phyloP scores from a whole-genome alignment of 305 asterid species.

The Ilex paraguariensis region DNA sequence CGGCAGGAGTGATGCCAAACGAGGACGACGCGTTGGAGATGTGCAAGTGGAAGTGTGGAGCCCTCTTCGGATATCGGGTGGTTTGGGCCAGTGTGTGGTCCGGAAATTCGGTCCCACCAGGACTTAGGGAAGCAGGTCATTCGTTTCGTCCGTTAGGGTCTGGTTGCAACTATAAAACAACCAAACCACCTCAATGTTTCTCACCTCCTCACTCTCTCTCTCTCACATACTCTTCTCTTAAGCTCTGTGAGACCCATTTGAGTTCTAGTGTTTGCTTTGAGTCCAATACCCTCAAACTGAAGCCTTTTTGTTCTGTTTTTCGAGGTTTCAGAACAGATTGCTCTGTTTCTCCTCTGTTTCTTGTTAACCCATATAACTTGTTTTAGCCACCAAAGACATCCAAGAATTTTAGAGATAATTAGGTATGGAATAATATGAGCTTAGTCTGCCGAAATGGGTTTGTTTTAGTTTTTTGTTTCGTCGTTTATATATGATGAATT shows the following conservation, averaged over 20 bases:
- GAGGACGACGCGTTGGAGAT: not conserved
- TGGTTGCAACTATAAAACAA: conserved; percentile 53
- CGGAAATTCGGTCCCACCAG: conserved; percentile 1
- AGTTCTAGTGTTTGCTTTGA: not conserved
- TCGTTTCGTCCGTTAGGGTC: conserved; percentile 40
- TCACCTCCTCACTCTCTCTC: conserved; percentile 14
- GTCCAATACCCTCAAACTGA: conserved; percentile 1
- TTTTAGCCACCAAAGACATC: no score
- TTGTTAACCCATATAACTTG: not conserved
- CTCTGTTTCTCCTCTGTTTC: conserved; percentile 25
- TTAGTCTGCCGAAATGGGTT: conserved; percentile 8
- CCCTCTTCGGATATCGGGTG: conserved; percentile 17
- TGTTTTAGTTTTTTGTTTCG: not conserved
- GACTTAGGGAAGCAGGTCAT: not conserved
- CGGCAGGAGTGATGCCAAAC: no score
- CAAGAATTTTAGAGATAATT: not conserved
- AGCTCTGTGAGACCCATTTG: conserved; percentile 12
- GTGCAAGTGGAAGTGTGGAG: conserved; percentile 4
- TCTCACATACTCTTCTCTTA: conserved; percentile 7
- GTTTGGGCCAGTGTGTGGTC: not conserved
- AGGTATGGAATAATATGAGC: conserved; percentile 1
- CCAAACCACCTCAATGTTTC: conserved; percentile 33
- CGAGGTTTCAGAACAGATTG: conserved; percentile 16
- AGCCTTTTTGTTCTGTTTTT: not conserved
- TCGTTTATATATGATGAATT: not conserved